Evolutionary conservation across 345 rosid genomes (phyloP).

Genomic region (Moricandia moricandioides): DNA sequence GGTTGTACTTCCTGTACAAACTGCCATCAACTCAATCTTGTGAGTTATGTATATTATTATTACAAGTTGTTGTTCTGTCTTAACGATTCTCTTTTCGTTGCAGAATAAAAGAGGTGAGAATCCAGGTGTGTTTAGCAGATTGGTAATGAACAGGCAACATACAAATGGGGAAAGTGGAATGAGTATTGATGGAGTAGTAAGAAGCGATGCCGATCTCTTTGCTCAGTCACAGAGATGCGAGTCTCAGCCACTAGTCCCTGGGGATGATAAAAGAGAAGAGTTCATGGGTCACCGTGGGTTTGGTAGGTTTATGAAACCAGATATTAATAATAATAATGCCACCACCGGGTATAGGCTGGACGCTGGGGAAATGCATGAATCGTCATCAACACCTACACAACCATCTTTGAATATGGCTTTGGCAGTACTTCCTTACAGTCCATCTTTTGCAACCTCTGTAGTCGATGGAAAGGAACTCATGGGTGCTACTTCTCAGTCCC

Average conservation of each 20-base stretch:
- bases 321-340: conserved; percentile 12
- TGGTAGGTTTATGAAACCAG: conserved; percentile 36
- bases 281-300: conserved; percentile 36
- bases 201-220: conserved; percentile 47
- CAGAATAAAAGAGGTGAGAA: conserved; percentile 47
- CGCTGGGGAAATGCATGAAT: conserved; percentile 52
- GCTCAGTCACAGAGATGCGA: conserved; percentile 27
- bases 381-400: conserved; percentile 50
- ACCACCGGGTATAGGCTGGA: conserved; percentile 42
- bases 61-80: conserved; percentile 14
- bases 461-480: conserved; percentile 48
- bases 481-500: conserved; percentile 39
- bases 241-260: conserved; percentile 30
- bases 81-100: background rate
- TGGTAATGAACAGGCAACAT: conserved; percentile 39
- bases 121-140: conserved; percentile 45
- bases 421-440: conserved; percentile 44
- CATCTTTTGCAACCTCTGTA: conserved; percentile 42
- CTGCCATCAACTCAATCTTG: conserved; percentile 42
- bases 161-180: conserved; percentile 39
- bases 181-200: conserved; percentile 46
- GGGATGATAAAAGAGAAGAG: conserved; percentile 48
- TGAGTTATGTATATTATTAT: conserved; percentile 35
- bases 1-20: conserved; percentile 60
- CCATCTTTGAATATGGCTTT: conserved; percentile 62